Percentiles rank a stretch among this genome's conserved stretches.
Conservation (phyloP, 371 early-diverging fungal genomes). For the Cladochytrium tenue region DNA sequence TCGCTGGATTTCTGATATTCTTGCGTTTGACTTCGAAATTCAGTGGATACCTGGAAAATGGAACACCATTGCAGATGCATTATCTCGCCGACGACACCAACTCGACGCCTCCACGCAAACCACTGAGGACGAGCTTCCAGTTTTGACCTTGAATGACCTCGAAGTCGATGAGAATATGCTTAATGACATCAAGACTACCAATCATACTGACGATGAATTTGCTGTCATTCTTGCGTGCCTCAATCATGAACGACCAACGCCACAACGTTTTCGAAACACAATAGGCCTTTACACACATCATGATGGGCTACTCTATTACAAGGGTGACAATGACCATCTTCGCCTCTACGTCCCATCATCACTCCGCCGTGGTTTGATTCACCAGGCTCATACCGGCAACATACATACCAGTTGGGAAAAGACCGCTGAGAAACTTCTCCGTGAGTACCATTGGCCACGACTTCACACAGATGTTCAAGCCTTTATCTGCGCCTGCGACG, state of each 20-base stretch:
- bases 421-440: conserved; percentile 14
- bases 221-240: conserved; percentile 4
- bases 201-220: conserved; percentile 7
- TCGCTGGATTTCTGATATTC: conserved; percentile 16
- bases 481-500: conserved; percentile 17
- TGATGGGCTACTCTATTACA: conserved; percentile 12
- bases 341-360: conserved; percentile 12
- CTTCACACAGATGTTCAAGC: conserved; percentile 11
- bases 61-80: conserved; percentile 13
- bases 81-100: background rate
- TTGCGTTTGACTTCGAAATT: conserved; percentile 14
- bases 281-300: conserved; percentile 10
- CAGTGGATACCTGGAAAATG: conserved; percentile 14
- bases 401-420: conserved; percentile 18
- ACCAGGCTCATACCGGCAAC: conserved; percentile 11
- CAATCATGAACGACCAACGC: background rate
- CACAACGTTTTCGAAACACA: background rate
- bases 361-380: conserved; percentile 8
- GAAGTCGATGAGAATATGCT: conserved; percentile 7
- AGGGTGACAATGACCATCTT: background rate
- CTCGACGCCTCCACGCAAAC: background rate
- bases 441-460: conserved; percentile 25
- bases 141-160: background rate
- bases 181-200: conserved; percentile 1
- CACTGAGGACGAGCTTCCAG: background rate